Conservation (phyloP, 768 basidiomycete species). For the Hygrophorus russula region DNA sequence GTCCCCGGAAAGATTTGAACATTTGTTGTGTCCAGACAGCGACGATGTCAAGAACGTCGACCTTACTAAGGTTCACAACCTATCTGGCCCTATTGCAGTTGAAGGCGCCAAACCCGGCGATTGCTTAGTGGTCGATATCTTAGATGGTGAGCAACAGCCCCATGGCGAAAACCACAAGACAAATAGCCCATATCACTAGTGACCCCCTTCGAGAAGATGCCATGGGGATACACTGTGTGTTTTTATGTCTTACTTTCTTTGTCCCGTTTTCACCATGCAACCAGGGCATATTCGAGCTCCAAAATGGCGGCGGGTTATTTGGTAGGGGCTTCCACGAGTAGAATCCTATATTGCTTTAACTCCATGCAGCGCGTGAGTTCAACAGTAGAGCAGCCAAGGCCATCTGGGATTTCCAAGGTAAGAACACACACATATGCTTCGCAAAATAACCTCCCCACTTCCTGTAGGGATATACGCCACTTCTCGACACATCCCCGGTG, state of each 20-base stretch:
- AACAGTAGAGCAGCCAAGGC: slow-evolving; percentile 64
- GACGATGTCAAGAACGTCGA: slow-evolving; percentile 63
- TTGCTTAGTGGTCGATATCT: slow-evolving; percentile 67
- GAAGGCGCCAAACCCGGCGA: slow-evolving; percentile 74
- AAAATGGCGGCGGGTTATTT: slow-evolving; percentile 65
- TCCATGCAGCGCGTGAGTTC: slow-evolving; percentile 44
- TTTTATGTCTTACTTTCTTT: neutral
- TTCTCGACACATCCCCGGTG: slow-evolving; percentile 69
- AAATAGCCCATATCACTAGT: slow-evolving; percentile 23
- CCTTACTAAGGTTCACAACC: slow-evolving; percentile 55
- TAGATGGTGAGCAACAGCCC: slow-evolving; percentile 40
- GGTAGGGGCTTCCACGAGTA: slow-evolving; percentile 22
- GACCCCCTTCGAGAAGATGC: slow-evolving; percentile 60
- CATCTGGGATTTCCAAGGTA: slow-evolving; percentile 71
- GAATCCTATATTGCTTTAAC: neutral
- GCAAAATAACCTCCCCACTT: neutral
- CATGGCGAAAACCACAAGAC: no score
- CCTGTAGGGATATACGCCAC: slow-evolving; percentile 52
- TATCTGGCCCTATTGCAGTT: slow-evolving; percentile 67
- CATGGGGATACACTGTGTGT: slow-evolving; percentile 68
- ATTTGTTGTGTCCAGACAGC: slow-evolving; percentile 25
- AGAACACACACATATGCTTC: neutral
- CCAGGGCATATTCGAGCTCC: slow-evolving; percentile 63
- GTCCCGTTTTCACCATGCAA: neutral
- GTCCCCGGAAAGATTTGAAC: no score